phyloP scores from a whole-genome alignment of 164 flowering plant species.

The Kalanchoe fedtschenkoi region DNA sequence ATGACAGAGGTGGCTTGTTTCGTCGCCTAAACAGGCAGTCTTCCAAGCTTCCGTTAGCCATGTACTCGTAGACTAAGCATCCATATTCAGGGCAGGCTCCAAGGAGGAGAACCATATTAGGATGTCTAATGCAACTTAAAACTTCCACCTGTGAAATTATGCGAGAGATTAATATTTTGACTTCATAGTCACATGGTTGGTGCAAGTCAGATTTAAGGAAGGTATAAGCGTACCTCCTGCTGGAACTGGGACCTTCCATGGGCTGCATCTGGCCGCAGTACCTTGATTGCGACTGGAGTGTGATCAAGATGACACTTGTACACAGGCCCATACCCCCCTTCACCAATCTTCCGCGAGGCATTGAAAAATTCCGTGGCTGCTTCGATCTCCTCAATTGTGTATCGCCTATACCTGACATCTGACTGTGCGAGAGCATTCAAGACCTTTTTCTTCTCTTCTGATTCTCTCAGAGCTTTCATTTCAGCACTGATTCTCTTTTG shows the following conservation, averaged over 20 bases:
- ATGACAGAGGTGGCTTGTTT: conserved; percentile 1
- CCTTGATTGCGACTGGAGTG: conserved; percentile 49
- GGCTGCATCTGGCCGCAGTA: conserved; percentile 54
- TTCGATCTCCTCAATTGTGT: conserved; percentile 52
- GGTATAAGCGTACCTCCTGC: conserved; percentile 32
- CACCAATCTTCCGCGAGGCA: conserved; percentile 39
- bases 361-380: conserved; percentile 37
- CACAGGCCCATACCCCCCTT: conserved; percentile 64
- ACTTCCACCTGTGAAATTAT: conserved; percentile 1
- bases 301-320: conserved; percentile 43
- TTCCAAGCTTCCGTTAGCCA: conserved; percentile 9
- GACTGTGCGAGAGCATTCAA: conserved; percentile 21
- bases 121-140: conserved; percentile 6
- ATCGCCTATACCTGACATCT: conserved; percentile 38
- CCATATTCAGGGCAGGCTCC: conserved; percentile 7
- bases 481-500: conserved; percentile 44
- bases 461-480: conserved; percentile 35
- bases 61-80: conserved; percentile 8
- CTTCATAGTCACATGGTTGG: neutral
- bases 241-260: conserved; percentile 60
- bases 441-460: conserved; percentile 33
- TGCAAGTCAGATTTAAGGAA: neutral
- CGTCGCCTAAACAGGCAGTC: conserved; percentile 1
- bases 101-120: conserved; percentile 5
- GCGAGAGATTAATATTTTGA: neutral